phyloP scores from a whole-genome alignment of 352 stramenopile species.

The Blastocystis hominis region DNA sequence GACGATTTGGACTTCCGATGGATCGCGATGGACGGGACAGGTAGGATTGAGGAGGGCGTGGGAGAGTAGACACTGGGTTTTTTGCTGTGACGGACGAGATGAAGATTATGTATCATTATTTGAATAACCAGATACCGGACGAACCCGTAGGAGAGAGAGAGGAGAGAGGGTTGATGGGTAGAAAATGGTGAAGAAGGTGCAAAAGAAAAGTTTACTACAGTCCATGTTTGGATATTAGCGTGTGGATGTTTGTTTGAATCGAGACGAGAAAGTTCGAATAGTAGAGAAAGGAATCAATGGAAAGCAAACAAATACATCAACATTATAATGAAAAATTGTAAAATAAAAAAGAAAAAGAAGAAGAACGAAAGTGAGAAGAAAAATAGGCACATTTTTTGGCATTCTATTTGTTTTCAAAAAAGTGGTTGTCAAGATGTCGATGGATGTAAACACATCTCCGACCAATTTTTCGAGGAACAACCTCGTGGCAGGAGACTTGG shows the following conservation, averaged over 20 bases:
- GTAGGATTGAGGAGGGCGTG: background rate
- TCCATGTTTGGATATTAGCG: background rate
- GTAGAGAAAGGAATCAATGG: too few species aligned
- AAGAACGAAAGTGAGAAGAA: too few species aligned
- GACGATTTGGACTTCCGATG: background rate
- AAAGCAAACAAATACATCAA: too few species aligned
- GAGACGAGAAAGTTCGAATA: too few species aligned
- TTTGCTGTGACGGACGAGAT: conserved; percentile 5
- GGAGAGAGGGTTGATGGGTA: background rate
- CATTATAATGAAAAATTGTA: too few species aligned
- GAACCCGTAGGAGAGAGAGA: background rate
- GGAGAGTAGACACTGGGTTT: conserved; percentile 14
- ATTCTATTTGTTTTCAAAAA: background rate
- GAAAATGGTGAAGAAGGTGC: background rate
- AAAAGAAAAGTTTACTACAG: background rate
- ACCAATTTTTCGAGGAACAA: conserved; percentile 39
- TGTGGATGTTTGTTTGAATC: background rate
- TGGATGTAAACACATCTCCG: conserved; percentile 36
- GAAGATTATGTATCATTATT: conserved; percentile 4
- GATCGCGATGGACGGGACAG: background rate
- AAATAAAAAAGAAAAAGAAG: too few species aligned
- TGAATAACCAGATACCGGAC: background rate
- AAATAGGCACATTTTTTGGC: background rate
- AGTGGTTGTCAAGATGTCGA: background rate
- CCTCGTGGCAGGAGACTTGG: background rate